Conservation (phyloP, 257 asterid species). For the Perilla frutescens region DNA sequence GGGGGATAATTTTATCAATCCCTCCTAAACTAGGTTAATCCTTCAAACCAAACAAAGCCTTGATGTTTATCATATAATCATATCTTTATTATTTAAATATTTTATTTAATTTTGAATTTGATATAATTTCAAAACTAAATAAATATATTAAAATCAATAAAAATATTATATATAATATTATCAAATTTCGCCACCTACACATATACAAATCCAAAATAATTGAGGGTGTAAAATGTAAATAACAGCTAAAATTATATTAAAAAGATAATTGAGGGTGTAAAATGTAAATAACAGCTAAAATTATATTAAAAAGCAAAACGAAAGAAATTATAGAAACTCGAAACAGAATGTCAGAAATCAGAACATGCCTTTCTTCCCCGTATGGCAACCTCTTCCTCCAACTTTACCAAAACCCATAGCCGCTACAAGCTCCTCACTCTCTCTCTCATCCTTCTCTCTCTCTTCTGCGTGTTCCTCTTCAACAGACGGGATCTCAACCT, state of each 20-base stretch:
- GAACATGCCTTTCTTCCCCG: constrained; percentile 45
- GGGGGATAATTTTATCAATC: too few species aligned
- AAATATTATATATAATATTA: too few species aligned
- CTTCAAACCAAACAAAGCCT: too few species aligned
- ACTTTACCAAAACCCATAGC: constrained; percentile 44
- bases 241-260: background rate
- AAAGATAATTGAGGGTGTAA: background rate
- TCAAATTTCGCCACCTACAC: too few species aligned
- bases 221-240: constrained; percentile 1
- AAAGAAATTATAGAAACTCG: background rate
- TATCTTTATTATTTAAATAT: too few species aligned
- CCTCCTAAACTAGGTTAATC: too few species aligned
- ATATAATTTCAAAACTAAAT: too few species aligned
- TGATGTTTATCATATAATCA: too few species aligned
- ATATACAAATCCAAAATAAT: too few species aligned
- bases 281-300: background rate
- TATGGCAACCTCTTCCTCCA: constrained; percentile 57
- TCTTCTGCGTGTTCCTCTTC: constrained; percentile 56
- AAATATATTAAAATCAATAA: too few species aligned
- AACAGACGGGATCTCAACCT: constrained; percentile 46
- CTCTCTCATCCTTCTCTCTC: constrained; percentile 49
- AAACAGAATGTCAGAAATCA: constrained; percentile 24
- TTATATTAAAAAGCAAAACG: background rate
- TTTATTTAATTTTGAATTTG: too few species aligned
- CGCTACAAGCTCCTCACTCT: constrained; percentile 44